Base-by-base conservation (phyloP, 257 asterid species). In the Cordia subcordata region DNA sequence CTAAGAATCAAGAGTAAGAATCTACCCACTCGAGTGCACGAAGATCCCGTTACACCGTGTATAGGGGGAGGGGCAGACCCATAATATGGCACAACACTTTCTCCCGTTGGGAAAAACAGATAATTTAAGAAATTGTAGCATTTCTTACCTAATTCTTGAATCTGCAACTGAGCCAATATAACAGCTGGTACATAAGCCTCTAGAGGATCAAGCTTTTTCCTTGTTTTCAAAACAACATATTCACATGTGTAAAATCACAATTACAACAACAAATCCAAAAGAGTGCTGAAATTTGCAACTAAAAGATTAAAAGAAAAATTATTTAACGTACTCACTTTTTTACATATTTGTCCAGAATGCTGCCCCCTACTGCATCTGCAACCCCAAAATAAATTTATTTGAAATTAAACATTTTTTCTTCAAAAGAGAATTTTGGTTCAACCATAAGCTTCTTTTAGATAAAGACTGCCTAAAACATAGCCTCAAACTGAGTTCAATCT, bases 161-260 rank as follows among this genome's bases (percentile, higher is more conserved):
- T 92, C 79, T 92, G 96, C 80, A 86, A 27, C 85, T 73, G 94
- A 10, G 97, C 82, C 77, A 92, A 63, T 64, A 88, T 69, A 70
- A 92, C 89, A 67, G 97, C 94, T 13, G 99, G 99, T 73, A 92
- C 63, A 67, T 92, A 92, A 58, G 96, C 68, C 70, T 86, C 99
- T 5, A 92, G 77, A 0, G 99, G 99, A 66, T 92, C 99, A 63
- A 92, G 97, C 85, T 67, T 89, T 79, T 92, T 92, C 96, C 97
- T 92, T 64, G 61, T n/a, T 54, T 44, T 59, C 57, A 61, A 61
- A 40, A 57, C 10, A 60, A 49, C 55, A 17, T 49, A 45, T 67
- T 58, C 52, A 60, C 22, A 58, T 12, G 19, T 5, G 50, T n/a
- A 17, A 51, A 64, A 14, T 17, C 33, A 14, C 22, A 15, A 5